These are phyloP conservation scores for Leishmania tropica DNA, from an alignment of 208 protist species.

Conservation along the genomic window DNA sequence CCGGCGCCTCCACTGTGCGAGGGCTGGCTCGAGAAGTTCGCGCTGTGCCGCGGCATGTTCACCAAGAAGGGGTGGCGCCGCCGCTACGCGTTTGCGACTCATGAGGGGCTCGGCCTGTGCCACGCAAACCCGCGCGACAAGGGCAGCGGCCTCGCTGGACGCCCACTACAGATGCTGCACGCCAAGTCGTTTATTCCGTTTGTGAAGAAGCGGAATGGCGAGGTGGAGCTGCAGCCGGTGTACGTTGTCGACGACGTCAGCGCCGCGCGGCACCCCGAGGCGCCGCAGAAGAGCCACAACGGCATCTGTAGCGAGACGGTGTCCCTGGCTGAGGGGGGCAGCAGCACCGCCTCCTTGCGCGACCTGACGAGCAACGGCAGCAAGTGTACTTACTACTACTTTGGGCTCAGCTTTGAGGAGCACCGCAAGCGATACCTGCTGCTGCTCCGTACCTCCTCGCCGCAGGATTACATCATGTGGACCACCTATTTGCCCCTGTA, in stretches of 20 bases:
- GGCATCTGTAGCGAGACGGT: slow-evolving; percentile 36
- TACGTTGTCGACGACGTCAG: slow-evolving; percentile 57
- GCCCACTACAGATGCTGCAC: slow-evolving; percentile 2
- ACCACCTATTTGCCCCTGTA: slow-evolving; percentile 45
- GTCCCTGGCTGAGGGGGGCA: slow-evolving; percentile 7
- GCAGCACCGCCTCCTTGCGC: background rate
- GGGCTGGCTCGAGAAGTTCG: slow-evolving; percentile 72
- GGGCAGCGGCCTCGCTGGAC: background rate
- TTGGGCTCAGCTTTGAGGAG: slow-evolving; percentile 59
- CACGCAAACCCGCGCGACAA: slow-evolving; percentile 35
- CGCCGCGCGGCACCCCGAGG: slow-evolving; percentile 43
- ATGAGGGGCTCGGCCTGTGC: slow-evolving; percentile 52
- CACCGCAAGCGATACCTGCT: slow-evolving; percentile 46
- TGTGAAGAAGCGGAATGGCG: slow-evolving; percentile 11
- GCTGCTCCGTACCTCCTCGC: slow-evolving; percentile 44
- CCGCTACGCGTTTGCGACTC: slow-evolving; percentile 50
- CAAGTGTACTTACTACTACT: slow-evolving; percentile 51
- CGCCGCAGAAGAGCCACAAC: slow-evolving; percentile 30
- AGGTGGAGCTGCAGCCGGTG: slow-evolving; percentile 45
- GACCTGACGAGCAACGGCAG: background rate
- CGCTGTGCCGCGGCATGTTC: slow-evolving; percentile 50
- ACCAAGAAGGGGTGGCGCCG: slow-evolving; percentile 44
- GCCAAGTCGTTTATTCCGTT: slow-evolving; percentile 54
- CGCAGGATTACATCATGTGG: slow-evolving; percentile 50
- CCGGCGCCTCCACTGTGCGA: slow-evolving; percentile 35